phyloP scores from a whole-genome alignment of 1,284 basidiomycete species.

The Cutaneotrichosporon dermatis region DNA sequence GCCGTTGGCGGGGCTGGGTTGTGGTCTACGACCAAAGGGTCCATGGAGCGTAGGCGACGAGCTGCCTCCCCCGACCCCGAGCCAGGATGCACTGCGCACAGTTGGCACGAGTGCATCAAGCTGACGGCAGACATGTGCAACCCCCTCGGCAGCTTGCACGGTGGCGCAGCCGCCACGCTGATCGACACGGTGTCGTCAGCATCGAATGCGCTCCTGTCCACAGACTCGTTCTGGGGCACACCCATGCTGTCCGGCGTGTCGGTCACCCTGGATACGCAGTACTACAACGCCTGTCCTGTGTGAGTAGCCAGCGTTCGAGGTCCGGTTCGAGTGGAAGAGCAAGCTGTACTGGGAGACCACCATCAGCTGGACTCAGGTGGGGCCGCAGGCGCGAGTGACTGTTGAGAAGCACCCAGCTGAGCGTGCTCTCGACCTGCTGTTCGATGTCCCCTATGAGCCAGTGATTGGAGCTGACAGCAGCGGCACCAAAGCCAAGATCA shows the following conservation, averaged over 20 bases:
- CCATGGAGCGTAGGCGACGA: no score
- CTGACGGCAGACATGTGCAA: constrained; percentile 34
- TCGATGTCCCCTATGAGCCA: no score
- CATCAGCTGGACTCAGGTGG: no score
- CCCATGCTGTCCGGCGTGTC: constrained; percentile 37
- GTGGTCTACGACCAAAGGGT: no score
- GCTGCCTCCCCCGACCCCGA: no score
- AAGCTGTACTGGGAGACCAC: no score
- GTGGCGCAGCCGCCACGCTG: constrained; percentile 37
- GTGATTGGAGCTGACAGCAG: constrained; percentile 4
- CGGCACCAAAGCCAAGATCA: constrained; percentile 7
- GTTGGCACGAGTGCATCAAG: neutral
- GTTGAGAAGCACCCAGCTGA: no score
- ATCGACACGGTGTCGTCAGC: constrained; percentile 22
- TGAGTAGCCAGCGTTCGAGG: neutral
- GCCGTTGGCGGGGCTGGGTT: no score
- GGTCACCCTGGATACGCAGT: constrained; percentile 31
- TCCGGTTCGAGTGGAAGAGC: neutral
- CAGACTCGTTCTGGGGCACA: constrained; percentile 38
- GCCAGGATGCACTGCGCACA: no score
- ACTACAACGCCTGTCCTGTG: constrained; percentile 25
- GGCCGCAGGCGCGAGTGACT: no score
- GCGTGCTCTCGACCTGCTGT: no score
- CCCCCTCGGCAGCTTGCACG: constrained; percentile 31
- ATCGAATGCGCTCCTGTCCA: constrained; percentile 16